Percentiles rank a stretch among this genome's conserved stretches.
These are phyloP conservation scores for Lachnellula occidentalis DNA, from an alignment of 2,329 filamentous ascomycete genomes.

Conservation along the genomic window DNA sequence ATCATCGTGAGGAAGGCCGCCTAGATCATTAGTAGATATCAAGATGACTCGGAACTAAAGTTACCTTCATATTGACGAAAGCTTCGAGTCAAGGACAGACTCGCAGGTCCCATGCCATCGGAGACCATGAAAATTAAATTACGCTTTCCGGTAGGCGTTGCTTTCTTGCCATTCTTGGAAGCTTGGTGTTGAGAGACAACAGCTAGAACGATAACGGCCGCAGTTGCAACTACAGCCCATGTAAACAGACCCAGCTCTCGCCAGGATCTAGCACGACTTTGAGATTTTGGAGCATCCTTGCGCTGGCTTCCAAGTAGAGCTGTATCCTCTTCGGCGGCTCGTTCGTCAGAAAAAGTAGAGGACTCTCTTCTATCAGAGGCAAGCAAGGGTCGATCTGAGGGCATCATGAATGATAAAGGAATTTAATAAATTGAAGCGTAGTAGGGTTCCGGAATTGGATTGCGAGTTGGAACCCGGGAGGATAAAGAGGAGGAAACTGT, in stretches of 20 bases:
- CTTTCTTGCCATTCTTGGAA: constrained; percentile 19
- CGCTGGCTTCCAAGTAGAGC: constrained; percentile 30
- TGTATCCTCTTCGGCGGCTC: constrained; percentile 42
- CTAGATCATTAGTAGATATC: constrained; percentile 21
- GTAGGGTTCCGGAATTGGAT: too few relatives aligned
- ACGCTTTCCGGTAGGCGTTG: constrained; percentile 58
- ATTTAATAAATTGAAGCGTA: background rate
- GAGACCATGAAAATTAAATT: constrained; percentile 99
- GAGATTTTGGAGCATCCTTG: constrained; percentile 21
- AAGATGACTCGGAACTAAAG: background rate
- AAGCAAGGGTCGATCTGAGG: constrained; percentile 27
- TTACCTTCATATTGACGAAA: constrained; percentile 69
- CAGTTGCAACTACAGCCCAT: constrained; percentile 79
- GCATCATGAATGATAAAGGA: constrained; percentile 13
- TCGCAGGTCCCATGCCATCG: constrained; percentile 95
- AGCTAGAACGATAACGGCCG: constrained; percentile 70
- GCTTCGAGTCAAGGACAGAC: constrained; percentile 77
- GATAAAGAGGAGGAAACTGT: background rate
- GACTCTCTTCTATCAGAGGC: constrained; percentile 40
- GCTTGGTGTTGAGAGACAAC: constrained; percentile 70
- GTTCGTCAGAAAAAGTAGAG: constrained; percentile 50
- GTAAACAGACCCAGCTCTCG: constrained; percentile 71
- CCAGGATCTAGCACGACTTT: constrained; percentile 50
- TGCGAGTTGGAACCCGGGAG: background rate
- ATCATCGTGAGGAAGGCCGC: constrained; percentile 68